Base-by-base conservation (phyloP, 208 protist genomes). In the Trypanosoma boissoni region DNA sequence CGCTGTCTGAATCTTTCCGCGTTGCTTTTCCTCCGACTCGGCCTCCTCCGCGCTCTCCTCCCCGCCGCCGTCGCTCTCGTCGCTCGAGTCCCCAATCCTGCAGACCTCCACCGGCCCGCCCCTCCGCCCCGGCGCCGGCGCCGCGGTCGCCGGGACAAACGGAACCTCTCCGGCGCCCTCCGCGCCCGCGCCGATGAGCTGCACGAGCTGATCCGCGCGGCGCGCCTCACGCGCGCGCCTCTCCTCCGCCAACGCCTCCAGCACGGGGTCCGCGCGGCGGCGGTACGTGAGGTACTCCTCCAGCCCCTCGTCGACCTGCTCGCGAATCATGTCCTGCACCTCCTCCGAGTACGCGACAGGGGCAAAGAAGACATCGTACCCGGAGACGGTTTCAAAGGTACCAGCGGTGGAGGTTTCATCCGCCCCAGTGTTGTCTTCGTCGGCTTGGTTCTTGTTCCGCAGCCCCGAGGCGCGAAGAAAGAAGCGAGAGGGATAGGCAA, bases 281-380 rank as follows among this genome's bases (percentile, higher is more conserved):
- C 88, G 78, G 67, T 83, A 95, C 21, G 55, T 49, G 12, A 88
- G 49, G 61, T 95, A 95, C 34, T 73, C 76, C 48, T 81, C 80
- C 14, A 92, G 58, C 21, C 74, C 68, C 37, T 75, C 76, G 57
- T 89, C 79, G 4, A 95, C 68, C 65, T 92, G 84, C 7, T 69
- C 55, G 18, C 84, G 81, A 45, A 95, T 66, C 12, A 81, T 49
- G 18, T 86, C 82, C 41, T 86, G 72, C 21, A 83, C 49, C 20
- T 86, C 76, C 9, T 72, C 59, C 0, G 81, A 84, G 68, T 80
- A 81, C 41, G 71, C 68, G 18, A 77, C 76, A 0, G 83, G 88
- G 3, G 61, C 43, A 49, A 83, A 89, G 57, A 80, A 80, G 1
- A 91, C 45, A 41, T 75, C 59, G 49, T 77, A 88, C 0, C 34